These are phyloP conservation scores for Citrus cavaleriei DNA, from an alignment of 345 rosid species.

Conservation along the genomic window DNA sequence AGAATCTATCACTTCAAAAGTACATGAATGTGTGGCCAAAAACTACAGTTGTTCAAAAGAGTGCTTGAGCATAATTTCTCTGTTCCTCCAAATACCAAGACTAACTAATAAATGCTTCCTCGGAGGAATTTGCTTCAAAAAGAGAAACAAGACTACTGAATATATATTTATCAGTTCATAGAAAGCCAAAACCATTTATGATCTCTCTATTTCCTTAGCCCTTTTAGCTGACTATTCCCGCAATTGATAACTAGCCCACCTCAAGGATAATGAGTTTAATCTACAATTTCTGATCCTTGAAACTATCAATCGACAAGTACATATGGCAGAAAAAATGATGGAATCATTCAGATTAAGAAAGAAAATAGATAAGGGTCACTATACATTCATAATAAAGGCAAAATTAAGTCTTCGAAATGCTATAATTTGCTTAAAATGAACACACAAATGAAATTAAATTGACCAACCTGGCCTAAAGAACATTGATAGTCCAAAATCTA, in stretches of 20 bases:
- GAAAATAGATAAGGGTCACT: background rate
- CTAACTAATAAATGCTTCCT: background rate
- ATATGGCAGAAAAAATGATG: background rate
- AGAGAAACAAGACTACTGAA: background rate
- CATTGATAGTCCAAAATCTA: constrained; percentile 91
- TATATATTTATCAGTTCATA: background rate
- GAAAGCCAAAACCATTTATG: background rate
- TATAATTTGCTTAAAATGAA: background rate
- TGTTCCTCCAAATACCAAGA: background rate
- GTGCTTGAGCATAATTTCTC: background rate
- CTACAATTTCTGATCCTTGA: background rate
- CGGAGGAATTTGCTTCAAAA: background rate
- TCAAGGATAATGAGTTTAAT: background rate
- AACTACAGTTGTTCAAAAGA: background rate
- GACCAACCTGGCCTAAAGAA: constrained; percentile 82
- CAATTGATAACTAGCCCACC: background rate
- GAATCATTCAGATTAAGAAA: background rate
- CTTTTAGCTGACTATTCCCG: background rate
- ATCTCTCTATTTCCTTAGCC: background rate
- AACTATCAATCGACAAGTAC: background rate
- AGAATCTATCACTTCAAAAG: background rate
- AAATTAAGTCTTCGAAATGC: background rate
- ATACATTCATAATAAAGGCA: background rate
- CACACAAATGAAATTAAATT: background rate
- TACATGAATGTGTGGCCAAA: background rate